Base-by-base conservation (phyloP, 139 green algal species). In the Pleodorina starrii region DNA sequence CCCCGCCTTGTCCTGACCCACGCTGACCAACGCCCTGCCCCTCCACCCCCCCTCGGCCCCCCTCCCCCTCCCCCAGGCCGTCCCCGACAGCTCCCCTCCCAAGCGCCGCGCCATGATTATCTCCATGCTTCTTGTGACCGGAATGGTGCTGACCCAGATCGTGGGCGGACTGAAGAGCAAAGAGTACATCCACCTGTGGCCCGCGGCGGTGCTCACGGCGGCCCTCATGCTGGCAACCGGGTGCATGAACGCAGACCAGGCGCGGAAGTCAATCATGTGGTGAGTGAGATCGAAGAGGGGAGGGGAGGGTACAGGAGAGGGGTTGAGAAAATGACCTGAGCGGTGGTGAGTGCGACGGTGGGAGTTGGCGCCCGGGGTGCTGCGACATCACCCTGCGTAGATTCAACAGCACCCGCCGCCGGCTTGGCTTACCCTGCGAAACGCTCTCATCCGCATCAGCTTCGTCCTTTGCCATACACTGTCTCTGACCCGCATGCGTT, bases 211-310 rank as follows among this genome's bases (percentile, higher is more conserved):
- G 17, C 80, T 97, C 9, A 93, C 91, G 2, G 93, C 92, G 0
- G 92, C 69, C 11, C 63, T 93, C 54, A 96, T 97, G 95, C 86
- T 97, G 27, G 35, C 94, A 32, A 94, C 92, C 7, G 93, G 95
- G 32, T 97, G 94, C 90, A 87, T 95, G 87, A 93, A 69, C 75
- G 90, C 77, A 2, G 84, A 94, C 48, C 94, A 96, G 88, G 94
- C 92, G 5, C 84, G 90, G 43, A 43, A 76, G 9, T 51, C 90
- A 38, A 93, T 95, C 23, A 76, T 85, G 4, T 96, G 93, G 94
- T 90, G 68, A 44, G 82, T 48, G 2, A n/a, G n/a, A n/a, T n/a
- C n/a, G n/a, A n/a, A n/a, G n/a, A 19, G 66, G n/a, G 29, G 6
- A 44, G 66, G 66, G 17, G 16, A 10, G 59, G 59, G 59, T 35